Evolutionary conservation across 2,329 filamentous ascomycete genomes (phyloP), one percentile per base, ranked within the genome.

Genomic region (Cordyceps fumosorosea): DNA sequence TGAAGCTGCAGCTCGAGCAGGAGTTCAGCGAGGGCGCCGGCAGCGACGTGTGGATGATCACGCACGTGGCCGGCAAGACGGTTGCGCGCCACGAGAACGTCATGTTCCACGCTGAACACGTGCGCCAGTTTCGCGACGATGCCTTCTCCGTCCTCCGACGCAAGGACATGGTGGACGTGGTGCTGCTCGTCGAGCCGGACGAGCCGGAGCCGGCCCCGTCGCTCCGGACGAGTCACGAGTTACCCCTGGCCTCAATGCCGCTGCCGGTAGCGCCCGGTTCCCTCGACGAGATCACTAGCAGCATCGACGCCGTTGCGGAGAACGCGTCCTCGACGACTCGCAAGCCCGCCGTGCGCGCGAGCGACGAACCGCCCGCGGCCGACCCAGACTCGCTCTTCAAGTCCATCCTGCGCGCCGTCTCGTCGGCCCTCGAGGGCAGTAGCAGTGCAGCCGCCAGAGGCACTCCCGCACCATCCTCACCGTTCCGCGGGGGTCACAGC

Each of bases 81-180:
- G 80, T 99, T 3, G 93, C 93, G 4, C 88, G 89, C 54, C 91
- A 98, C 70, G 93, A 98, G 74, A 90, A 88, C 66, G 86, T 97
- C 22, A 90, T 90, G 71, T 84, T 98, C 65, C 83, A 89, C 53
- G 85, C 89, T 26, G 86, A 91, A 63, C 84, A 93, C 29, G 86
- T 91, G 32, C 85, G 89, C 62, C 88, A 90, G 66, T 83, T 92
- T 42, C 84, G 85, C 24, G 93, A 97, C 73, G 90, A 92, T 16
- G 88, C 93, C 62, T 97, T 97, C 73, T 89, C 87, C 11, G 84
- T 90, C 32, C 80, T 93, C 29, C 85, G 89, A 53, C 90, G 96
- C 69, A 75, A 84, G 4, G 81, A 89, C 62, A 82, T 87, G 65
- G 79, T 96, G 56, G 90, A 96, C 67, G 74, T 96, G 47, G 81